Conservation (phyloP, 2,329 filamentous ascomycete species). For the Amauroascus verrucosus region DNA sequence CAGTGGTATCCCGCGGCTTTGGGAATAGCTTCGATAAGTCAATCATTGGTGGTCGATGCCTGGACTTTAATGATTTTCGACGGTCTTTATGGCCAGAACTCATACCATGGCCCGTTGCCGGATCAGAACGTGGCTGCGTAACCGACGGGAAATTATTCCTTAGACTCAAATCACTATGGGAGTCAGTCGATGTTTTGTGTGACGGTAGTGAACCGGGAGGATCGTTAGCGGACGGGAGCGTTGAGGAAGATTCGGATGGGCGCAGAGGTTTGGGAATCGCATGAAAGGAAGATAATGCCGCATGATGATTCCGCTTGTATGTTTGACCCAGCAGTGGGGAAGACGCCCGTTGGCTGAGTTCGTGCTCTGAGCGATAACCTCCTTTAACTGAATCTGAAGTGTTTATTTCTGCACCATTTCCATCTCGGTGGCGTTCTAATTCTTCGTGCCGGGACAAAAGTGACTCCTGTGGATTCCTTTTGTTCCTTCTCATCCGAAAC, state of each 20-base stretch:
- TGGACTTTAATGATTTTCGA: constrained; percentile 27
- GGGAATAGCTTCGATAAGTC: constrained; percentile 37
- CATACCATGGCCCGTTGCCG: constrained; percentile 13
- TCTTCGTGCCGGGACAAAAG: not conserved
- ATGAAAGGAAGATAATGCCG: constrained; percentile 23
- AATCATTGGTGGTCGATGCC: constrained; percentile 31
- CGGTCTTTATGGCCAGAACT: constrained; percentile 9
- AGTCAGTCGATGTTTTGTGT: constrained; percentile 31
- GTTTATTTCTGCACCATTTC: not conserved
- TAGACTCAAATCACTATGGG: constrained; percentile 23
- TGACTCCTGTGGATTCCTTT: not conserved
- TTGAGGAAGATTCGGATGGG: constrained; percentile 36
- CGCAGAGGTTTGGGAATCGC: constrained; percentile 31
- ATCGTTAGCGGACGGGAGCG: constrained; percentile 40
- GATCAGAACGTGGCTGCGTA: constrained; percentile 16
- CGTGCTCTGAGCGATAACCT: constrained; percentile 13
- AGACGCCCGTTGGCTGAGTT: constrained; percentile 36
- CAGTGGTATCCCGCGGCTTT: constrained; percentile 26
- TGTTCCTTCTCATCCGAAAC: not conserved
- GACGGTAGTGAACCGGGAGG: constrained; percentile 34
- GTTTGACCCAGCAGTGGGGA: constrained; percentile 38
- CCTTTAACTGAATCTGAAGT: not conserved
- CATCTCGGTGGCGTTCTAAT: not conserved
- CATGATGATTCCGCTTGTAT: constrained; percentile 24
- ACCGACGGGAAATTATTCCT: constrained; percentile 2